phyloP scores from a whole-genome alignment of 305 asterid genomes.

The Ilex paraguariensis region DNA sequence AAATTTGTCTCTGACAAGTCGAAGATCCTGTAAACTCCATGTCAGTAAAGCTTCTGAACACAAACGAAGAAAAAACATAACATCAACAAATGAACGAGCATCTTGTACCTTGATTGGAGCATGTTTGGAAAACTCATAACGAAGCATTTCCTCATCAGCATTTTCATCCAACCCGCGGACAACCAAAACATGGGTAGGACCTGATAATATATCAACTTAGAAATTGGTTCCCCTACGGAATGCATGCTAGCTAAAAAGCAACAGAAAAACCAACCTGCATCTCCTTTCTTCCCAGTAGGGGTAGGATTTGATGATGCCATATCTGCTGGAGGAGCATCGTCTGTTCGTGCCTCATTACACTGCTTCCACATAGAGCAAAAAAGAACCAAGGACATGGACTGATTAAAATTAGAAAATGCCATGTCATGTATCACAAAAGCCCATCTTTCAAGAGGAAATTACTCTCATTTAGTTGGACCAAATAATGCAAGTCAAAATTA shows the following conservation, averaged over 20 bases:
- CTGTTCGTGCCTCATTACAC: constrained; percentile 95
- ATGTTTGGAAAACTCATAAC: constrained; percentile 92
- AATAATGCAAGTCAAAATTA: no score
- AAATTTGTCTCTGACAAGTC: constrained; percentile 96
- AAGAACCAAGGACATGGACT: no score
- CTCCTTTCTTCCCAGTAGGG: constrained; percentile 77
- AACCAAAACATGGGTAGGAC: constrained; percentile 96
- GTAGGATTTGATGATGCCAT: constrained; percentile 67
- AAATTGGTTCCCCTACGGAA: background rate
- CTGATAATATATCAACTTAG: constrained; percentile 34
- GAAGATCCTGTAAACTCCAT: constrained; percentile 67
- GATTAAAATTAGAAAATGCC: no score
- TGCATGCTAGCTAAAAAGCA: constrained; percentile 2
- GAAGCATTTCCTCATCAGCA: constrained; percentile 99
- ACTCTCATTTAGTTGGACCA: no score
- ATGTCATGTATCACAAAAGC: no score
- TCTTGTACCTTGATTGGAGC: constrained; percentile 82
- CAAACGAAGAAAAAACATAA: constrained; percentile 6
- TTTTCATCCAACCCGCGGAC: constrained; percentile 98
- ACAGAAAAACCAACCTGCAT: constrained; percentile 50
- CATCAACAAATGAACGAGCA: background rate
- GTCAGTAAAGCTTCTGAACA: constrained; percentile 17
- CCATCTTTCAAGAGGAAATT: no score
- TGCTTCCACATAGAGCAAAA: constrained; percentile 27
- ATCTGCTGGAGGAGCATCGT: constrained; percentile 97